Percentiles rank a stretch among this genome's conserved stretches.
phyloP scores from a whole-genome alignment of 2,329 filamentous ascomycete species.

The Hypoxylon sp. region DNA sequence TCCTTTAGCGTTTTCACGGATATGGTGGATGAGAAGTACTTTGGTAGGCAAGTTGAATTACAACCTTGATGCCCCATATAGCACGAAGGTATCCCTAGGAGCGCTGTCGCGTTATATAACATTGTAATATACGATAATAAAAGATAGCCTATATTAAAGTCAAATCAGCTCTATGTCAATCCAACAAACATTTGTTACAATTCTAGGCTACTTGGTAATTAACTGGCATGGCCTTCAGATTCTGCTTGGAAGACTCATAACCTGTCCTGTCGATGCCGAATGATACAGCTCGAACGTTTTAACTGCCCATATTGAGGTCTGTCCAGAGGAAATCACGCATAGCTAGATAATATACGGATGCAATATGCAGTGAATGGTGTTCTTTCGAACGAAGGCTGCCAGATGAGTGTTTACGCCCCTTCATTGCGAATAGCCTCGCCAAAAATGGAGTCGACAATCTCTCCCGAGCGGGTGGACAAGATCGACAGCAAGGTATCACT shows the following conservation, averaged over 20 bases:
- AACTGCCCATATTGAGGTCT: background rate
- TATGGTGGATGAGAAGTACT: no score
- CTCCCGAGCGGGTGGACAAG: conserved; percentile 49
- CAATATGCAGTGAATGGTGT: background rate
- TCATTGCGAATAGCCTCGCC: conserved; percentile 26
- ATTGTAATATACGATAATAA: no score
- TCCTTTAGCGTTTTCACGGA: no score
- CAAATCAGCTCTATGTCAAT: background rate
- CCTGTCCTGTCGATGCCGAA: conserved; percentile 10
- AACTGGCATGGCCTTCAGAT: background rate
- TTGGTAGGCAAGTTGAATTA: no score
- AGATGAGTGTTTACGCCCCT: background rate
- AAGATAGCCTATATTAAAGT: no score
- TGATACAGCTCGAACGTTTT: background rate
- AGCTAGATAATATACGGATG: conserved; percentile 4
- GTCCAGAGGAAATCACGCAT: conserved; percentile 15
- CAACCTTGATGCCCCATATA: no score
- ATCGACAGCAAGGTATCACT: conserved; percentile 52
- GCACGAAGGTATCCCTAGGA: no score
- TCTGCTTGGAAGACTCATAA: background rate
- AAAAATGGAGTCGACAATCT: conserved; percentile 52
- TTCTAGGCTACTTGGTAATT: background rate
- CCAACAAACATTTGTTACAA: background rate
- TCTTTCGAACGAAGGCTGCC: background rate
- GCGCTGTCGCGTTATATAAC: no score